Percentiles rank a stretch among this genome's conserved stretches.
phyloP scores from a whole-genome alignment of 352 stramenopile species.

The Hyaloperonospora brassicae region DNA sequence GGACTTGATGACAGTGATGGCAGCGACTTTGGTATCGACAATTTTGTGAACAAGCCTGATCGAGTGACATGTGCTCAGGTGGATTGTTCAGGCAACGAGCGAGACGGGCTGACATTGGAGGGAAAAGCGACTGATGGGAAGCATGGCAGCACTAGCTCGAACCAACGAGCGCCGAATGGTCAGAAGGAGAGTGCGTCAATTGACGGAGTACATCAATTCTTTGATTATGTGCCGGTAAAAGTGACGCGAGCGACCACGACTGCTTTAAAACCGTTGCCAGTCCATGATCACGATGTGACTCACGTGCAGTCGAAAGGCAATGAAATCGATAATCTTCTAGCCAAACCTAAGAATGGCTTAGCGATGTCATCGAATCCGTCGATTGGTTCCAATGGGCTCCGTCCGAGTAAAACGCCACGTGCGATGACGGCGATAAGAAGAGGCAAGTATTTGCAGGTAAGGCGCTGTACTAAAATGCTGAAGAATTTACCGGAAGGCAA shows the following conservation, averaged over 20 bases:
- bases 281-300: conserved; percentile 19
- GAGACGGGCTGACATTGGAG: neutral
- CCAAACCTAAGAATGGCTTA: conserved; percentile 5
- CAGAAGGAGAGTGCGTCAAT: conserved; percentile 11
- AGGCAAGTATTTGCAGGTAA: conserved; percentile 29
- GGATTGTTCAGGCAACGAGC: conserved; percentile 2
- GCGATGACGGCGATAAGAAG: conserved; percentile 31
- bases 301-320: conserved; percentile 10
- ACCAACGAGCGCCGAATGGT: conserved; percentile 1
- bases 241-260: conserved; percentile 16
- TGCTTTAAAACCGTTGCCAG: conserved; percentile 24
- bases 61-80: neutral
- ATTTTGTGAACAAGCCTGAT: neutral
- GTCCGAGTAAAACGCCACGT: conserved; percentile 23
- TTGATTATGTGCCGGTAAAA: conserved; percentile 26
- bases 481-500: conserved; percentile 14
- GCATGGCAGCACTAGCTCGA: conserved; percentile 1
- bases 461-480: conserved; percentile 44
- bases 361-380: conserved; percentile 7
- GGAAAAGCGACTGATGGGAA: neutral
- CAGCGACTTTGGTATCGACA: conserved; percentile 13
- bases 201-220: conserved; percentile 32
- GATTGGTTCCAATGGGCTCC: conserved; percentile 40
- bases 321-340: conserved; percentile 3
- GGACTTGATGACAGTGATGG: conserved; percentile 35